These are phyloP conservation scores for Paraleonurus japonicus DNA, from an alignment of 257 asterid genomes.

Conservation along the genomic window DNA sequence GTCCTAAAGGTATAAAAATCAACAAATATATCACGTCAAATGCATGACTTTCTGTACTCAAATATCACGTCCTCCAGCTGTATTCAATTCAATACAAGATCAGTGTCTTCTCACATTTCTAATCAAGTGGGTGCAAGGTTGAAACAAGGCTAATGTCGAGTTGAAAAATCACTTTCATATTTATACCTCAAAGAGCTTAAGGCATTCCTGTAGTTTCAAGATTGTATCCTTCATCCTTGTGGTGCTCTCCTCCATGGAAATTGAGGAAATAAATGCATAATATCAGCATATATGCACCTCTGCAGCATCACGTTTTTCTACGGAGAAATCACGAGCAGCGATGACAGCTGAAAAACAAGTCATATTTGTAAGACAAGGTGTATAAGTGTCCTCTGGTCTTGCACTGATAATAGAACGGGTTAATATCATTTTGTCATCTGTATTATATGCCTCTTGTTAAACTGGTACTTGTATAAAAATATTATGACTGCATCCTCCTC, in stretches of 20 bases:
- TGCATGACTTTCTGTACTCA: neutral
- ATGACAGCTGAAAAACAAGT: constrained; percentile 51
- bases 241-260: too few relatives aligned
- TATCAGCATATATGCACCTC: neutral
- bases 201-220: too few relatives aligned
- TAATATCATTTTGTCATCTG: too few relatives aligned
- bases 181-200: neutral
- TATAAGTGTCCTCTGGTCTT: neutral
- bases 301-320: constrained; percentile 27
- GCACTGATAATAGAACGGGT: too few relatives aligned
- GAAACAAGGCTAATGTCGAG: neutral
- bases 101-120: neutral
- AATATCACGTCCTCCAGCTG: neutral
- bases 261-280: neutral
- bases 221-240: neutral
- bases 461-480: too few relatives aligned
- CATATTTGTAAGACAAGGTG: neutral
- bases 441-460: too few relatives aligned
- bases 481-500: too few relatives aligned
- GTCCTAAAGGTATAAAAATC: too few relatives aligned
- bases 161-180: neutral
- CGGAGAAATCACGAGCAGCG: constrained; percentile 63
- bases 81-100: neutral
- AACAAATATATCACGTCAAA: neutral
- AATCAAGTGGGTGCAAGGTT: neutral